Evolutionary conservation across 345 rosid species (phyloP), one percentile per base, ranked within the genome.

Genomic region (Populus nigra): DNA sequence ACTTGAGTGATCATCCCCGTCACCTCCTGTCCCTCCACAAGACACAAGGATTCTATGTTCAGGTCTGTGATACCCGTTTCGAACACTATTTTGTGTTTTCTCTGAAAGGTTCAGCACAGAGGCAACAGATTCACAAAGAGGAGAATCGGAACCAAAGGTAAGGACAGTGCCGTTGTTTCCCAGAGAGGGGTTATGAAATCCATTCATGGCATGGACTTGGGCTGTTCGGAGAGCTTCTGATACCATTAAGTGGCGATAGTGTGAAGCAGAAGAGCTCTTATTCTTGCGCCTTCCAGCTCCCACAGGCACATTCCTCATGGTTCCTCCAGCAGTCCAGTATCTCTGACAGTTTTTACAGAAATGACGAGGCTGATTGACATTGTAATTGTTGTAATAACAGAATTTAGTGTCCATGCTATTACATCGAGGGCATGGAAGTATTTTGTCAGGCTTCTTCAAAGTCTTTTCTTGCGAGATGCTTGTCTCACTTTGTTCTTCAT

Each of bases 401-500:
- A 82, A 82, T 57, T 82, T 82, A 35, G 84, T 82, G 18, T 82
- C 84, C 84, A 78, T 78, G 73, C 84, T 82, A 25, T 78, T 82
- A 59, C 84, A 82, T 17, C 84, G 68, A 39, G 81, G 79, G n/a
- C 84, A 82, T 7, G 81, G 69, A 35, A 82, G 55, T 53, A 82
- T 78, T 68, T 82, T 82, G 75, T 82, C 84, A 50, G 81, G 81
- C 53, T 82, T 78, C 59, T 74, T 82, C 43, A 50, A 7, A 9
- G 87, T 39, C 7, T 86, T 87, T 62, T 80, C 81, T 67, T 67
- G 89, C 15, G 87, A 82, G 71, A 17, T 74, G 80, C 81, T 88
- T 33, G 84, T 78, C 72, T 86, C 92, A 53, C 87, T 80, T 41
- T 83, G 87, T 67, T 86, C 90, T 78, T 70, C 88, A 22, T 79